Base-by-base conservation (phyloP, 2,329 filamentous ascomycete species). In the Periglandula ipomoeae region DNA sequence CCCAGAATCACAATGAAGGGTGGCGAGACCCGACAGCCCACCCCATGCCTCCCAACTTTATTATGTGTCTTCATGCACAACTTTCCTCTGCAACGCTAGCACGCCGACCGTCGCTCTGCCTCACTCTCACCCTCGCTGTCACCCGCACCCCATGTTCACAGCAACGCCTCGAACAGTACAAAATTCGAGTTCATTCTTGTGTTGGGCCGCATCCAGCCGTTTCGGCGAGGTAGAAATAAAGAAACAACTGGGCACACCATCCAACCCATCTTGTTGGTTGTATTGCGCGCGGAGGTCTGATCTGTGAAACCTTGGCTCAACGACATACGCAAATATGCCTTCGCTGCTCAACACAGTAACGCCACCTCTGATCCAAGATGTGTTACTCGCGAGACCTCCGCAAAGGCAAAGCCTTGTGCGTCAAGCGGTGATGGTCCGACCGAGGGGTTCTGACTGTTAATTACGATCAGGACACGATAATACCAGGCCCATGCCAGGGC, bases 11-110 rank as follows among this genome's bases (percentile, higher is more conserved):
- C 43, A 46, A 42, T 43, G 23, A 24, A 23, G 30, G 22, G 43
- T 46, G 43, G 42, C 42, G 38, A 46, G 43, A 43, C 44, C 38
- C 17, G 48, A 34, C 43, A 45, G 44, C 44, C 44, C 48, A 50
- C 48, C 43, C 43, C 35, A 19, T 32, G 35, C 24, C 24, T 40
- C 37, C 26, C 30, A 48, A 48, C 46, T 48, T 30, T 48, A 42
- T 43, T 42, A 23, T 32, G 39, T 11, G 27, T 17, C 20, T 13
- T 17, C 15, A 38, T 37, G 10, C 34, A 8, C n/a, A 38, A 20
- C 35, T 38, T 38, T 17, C 17, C 32, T 46, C 19, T 44, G 27
- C 30, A 20, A 24, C 44, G 23, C 26, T 42, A 27, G 20, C n/a
- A n/a, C n/a, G 38, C 46, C 30, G 22, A 42, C 39, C 26, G 27